Evolutionary conservation across 2,329 filamentous ascomycete genomes (phyloP), one percentile per base, ranked within the genome.

Genomic region (Trichoderma sp.): DNA sequence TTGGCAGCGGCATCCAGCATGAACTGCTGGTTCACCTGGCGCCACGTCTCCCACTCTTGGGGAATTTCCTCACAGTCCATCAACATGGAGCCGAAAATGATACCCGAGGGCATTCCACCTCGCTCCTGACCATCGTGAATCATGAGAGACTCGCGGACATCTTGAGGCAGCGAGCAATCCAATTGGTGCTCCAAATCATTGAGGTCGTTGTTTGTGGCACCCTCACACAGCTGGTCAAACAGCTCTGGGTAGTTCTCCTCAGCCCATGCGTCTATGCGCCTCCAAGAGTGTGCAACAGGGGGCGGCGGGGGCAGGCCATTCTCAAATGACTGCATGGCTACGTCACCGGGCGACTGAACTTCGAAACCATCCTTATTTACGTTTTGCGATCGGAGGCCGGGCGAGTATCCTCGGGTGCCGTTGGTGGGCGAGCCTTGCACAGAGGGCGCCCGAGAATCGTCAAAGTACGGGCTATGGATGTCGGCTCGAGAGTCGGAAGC

Each of bases 61-160:
- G 98, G 93, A 79, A 99, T 98, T 83, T 99, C 97, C 84, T 99
- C 97, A 82, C 97, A 98, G 84, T 99, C 97, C 75, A 99, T 90
- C 78, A 99, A 86, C 97, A 99, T 99, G 83, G 91, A 93, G 76
- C 95, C 91, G 80, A 99, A 98, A 77, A 99, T 91, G 79, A 98
- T 93, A 77, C 97, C 97, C 0, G 96, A 98, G 1, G 97, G 97
- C 75, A 89, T 89, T 78, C 97, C 97, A 77, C 95, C 94, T 78
- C 97, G 93, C 85, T 99, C 97, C 85, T 99, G 97, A n/a, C 97
- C 97, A 81, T 99, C 97, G 83, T 99, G 97, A 71, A 95, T 84
- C 86, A 94, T 92, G 80, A 98, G 86, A 2, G 97, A 98, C 81
- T 99, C 95, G 79, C 97, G 93, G 71, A 99, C 92, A 81, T 99